Base-by-base conservation (phyloP, 2,329 filamentous ascomycete genomes). In the Ophiocordyceps camponoti-leonardi region DNA sequence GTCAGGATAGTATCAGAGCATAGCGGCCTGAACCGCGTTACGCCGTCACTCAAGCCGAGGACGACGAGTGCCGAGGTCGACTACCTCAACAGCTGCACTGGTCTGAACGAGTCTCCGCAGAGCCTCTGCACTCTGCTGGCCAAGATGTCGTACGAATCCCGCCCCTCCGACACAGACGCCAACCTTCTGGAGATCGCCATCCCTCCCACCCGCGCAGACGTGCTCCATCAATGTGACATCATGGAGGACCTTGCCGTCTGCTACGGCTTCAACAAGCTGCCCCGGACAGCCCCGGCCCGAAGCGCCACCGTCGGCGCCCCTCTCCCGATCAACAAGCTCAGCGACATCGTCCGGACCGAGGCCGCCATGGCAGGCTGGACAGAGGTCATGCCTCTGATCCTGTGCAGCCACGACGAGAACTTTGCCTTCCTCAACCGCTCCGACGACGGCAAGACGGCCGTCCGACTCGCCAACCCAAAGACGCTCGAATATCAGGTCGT, bases 161-260 rank as follows among this genome's bases (percentile, higher is more conserved):
- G 73, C 48, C 88, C 86, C 3, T 92, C 86, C 0, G 66, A 71
- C 46, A 73, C 75, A 49, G 73, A 82, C 49, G 64, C 75, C 46
- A 80, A 85, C 58, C 67, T 92, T 44, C 71, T 94, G 49, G 82
- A 93, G 56, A 80, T 96, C 26, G 74, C 81, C 33, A 77, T 96
- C 22, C 92, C 92, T 10, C 78, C 88, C 30, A 96, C 88, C 42
- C 79, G 92, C 50, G 90, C 92, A 43, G 92, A 98, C 62, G 82
- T 98, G 40, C 79, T 98, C 30, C 92, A 98, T 64, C 84, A 95
- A 59, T 93, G 87, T 56, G 92, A 98, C 61, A 85, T 98, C 53
- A 98, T 98, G 90, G 92, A 98, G 67, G 93, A 98, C 60, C 81
- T 93, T 19, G 92, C 87, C 39, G 92, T 98, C 52, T 87, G 86